Evolutionary conservation across 495 filamentous ascomycete genomes (phyloP), one percentile per base, ranked within the genome.

Genomic region (Aspergillus heteromorphus): DNA sequence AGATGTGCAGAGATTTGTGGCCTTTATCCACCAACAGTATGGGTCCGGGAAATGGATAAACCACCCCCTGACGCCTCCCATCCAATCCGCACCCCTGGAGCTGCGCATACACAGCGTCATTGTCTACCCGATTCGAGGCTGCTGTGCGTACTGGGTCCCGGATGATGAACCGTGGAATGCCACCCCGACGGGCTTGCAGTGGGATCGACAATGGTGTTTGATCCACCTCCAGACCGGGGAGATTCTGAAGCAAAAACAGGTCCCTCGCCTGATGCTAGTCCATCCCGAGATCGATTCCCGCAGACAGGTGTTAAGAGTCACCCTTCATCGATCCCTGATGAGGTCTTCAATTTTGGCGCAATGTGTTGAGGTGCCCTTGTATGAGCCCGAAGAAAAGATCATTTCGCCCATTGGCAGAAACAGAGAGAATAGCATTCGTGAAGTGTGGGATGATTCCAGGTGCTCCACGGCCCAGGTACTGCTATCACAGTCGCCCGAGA

Each of bases 1-100:
- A 3, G 87, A 91, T 51, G 77, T 89, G 13, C 75, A 82, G 34
- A 65, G 57, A 0, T 79, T 89, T 42, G 34, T 88, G 1, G 53
- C 66, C 2, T 88, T 41, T 7, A 19, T 41, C n/a, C 40, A 41
- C 40, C 40, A 41, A 7, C 40, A 17, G 40, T 41, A 16, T n/a
- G 40, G 40, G 2, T 27, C 23, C 7, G 23, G 23, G 7, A n/a
- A 9, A 41, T 8, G 40, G n/a, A 19, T n/a, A 16, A 8, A 17
- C 19, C 10, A 9, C 19, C 40, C 40, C 1, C n/a, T 41, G 40
- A 19, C n/a, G 8, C 40, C n/a, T 41, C 7, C 10, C n/a, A 41
- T 17, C 18, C 8, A 16, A 7, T n/a, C 40, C 19, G 1, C 40
- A 2, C 40, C 40, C 40, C 2, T 17, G 40, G 6, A n/a, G 6